Evolutionary conservation across 805 yeast species (phyloP).

Genomic region (Kodamaea neixiangensis): DNA sequence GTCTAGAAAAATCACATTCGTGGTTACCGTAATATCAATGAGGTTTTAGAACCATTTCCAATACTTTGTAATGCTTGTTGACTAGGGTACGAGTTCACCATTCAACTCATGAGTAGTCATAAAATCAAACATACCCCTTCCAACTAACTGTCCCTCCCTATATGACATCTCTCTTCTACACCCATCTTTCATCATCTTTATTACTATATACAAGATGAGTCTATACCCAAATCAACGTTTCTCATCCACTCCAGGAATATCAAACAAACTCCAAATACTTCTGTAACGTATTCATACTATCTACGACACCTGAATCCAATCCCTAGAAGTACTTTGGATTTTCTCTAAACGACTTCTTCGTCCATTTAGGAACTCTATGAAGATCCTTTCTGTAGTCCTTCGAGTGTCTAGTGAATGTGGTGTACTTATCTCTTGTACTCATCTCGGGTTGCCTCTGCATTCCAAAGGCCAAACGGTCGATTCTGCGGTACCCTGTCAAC

Average conservation of each 20-base stretch:
- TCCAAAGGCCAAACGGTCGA: conserved; percentile 36
- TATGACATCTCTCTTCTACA: neutral
- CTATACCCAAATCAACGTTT: conserved; percentile 7
- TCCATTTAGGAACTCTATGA: conserved; percentile 90
- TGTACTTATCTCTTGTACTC: conserved; percentile 81
- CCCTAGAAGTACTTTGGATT: conserved; percentile 69
- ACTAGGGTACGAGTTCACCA: too few relatives aligned
- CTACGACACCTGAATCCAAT: conserved; percentile 1
- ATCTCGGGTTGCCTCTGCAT: conserved; percentile 82
- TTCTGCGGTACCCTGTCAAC: conserved; percentile 36
- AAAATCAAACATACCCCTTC: too few relatives aligned
- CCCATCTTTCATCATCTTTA: neutral
- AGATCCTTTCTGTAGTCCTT: conserved; percentile 84
- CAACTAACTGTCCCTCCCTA: neutral
- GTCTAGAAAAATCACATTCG: too few relatives aligned
- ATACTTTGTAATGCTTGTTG: too few relatives aligned
- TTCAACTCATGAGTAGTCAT: too few relatives aligned
- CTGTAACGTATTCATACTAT: neutral
- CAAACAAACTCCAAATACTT: neutral
- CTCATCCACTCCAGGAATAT: neutral
- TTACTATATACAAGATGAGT: neutral
- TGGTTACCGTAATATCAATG: too few relatives aligned
- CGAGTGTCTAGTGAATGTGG: conserved; percentile 74
- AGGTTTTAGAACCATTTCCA: too few relatives aligned
- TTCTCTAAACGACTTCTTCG: conserved; percentile 75